Conservation (phyloP, 495 filamentous ascomycete species). For the Trichoderma erinaceum region DNA sequence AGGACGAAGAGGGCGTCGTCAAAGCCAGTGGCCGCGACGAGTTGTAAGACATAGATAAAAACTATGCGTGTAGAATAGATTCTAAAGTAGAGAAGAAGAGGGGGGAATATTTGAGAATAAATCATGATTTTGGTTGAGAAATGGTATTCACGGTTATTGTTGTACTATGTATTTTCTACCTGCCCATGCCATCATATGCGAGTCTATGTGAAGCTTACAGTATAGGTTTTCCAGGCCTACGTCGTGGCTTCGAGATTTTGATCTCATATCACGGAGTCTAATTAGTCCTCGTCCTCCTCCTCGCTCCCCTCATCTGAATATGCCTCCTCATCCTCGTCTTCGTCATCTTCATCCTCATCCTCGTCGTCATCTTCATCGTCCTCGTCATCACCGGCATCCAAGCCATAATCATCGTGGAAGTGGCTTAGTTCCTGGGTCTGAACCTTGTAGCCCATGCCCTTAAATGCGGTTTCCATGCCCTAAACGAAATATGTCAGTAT, state of each 20-base stretch:
- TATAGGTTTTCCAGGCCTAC: background rate
- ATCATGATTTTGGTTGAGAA: no score
- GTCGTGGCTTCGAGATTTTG: background rate
- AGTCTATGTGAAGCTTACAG: background rate
- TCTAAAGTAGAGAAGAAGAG: background rate
- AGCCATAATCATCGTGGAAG: conserved; percentile 89
- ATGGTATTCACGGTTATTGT: background rate
- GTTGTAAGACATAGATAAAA: conserved; percentile 21
- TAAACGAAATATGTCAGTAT: conserved; percentile 29
- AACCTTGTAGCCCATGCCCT: conserved; percentile 69
- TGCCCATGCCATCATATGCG: background rate
- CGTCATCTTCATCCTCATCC: conserved; percentile 50
- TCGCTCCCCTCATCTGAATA: conserved; percentile 24
- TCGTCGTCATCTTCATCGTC: conserved; percentile 62
- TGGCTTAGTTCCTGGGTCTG: conserved; percentile 65
- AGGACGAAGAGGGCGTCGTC: conserved; percentile 29
- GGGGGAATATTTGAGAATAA: no score
- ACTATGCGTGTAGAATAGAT: background rate
- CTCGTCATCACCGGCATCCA: conserved; percentile 63
- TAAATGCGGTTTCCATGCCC: conserved; percentile 66
- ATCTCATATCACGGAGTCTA: background rate
- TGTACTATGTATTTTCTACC: background rate
- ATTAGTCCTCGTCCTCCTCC: conserved; percentile 31
- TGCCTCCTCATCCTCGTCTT: conserved; percentile 27
- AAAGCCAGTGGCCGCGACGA: conserved; percentile 33